Evolutionary conservation across 176 grass and related monocot species (phyloP).

Genomic region (Phoenix dactylifera): DNA sequence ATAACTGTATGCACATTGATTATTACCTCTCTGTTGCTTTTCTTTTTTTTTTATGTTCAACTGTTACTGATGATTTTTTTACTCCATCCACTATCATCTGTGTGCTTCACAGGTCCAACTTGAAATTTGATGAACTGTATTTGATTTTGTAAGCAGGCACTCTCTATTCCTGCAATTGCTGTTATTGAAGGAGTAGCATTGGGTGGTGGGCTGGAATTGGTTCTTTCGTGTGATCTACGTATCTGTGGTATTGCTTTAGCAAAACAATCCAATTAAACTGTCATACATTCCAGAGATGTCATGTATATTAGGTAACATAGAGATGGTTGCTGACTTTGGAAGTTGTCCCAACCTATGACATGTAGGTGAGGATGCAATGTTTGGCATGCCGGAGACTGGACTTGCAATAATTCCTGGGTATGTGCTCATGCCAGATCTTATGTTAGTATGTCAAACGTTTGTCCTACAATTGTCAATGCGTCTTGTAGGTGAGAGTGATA

Average conservation of each 20-base stretch:
- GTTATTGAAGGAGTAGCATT: slow-evolving; percentile 76
- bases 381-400: slow-evolving; percentile 84
- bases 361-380: slow-evolving; percentile 58
- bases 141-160: slow-evolving; percentile 27
- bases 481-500: no score
- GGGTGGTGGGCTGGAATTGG: slow-evolving; percentile 74
- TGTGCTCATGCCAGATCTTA: slow-evolving; percentile 15
- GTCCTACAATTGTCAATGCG: no score
- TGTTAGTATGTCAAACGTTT: slow-evolving; percentile 18
- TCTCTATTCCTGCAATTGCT: slow-evolving; percentile 72
- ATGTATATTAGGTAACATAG: no score
- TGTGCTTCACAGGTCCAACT: no score
- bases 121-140: no score
- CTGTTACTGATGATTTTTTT: no score
- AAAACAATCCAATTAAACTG: no score
- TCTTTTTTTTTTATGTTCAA: no score
- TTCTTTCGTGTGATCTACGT: slow-evolving; percentile 66
- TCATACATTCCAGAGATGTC: no score
- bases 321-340: neutral
- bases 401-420: slow-evolving; percentile 99
- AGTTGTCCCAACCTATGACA: slow-evolving; percentile 12
- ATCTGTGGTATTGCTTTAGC: slow-evolving; percentile 52
- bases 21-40: no score
- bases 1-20: no score
- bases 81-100: no score